These are phyloP conservation scores for Pythium folliculosum DNA, from an alignment of 352 stramenopile species.

Conservation along the genomic window DNA sequence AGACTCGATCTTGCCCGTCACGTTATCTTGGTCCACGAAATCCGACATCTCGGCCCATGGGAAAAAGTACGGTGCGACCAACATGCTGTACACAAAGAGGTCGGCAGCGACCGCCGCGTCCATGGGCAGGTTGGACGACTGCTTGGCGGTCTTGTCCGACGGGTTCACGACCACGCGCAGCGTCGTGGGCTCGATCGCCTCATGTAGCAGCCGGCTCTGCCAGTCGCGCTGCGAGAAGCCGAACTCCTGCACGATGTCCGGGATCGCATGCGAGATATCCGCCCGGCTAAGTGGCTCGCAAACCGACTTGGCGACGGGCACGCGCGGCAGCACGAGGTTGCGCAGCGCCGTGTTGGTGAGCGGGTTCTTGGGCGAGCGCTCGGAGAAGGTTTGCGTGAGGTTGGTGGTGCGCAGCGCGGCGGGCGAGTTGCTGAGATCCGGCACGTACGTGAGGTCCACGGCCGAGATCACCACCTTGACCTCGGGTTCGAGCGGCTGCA, in stretches of 20 bases:
- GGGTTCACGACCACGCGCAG: conserved; percentile 14
- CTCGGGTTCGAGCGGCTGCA: not conserved
- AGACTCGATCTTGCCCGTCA: not conserved
- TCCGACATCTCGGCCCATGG: not conserved
- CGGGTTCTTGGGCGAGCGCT: not conserved
- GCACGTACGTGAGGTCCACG: not conserved
- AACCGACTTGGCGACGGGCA: not conserved
- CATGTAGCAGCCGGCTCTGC: not conserved
- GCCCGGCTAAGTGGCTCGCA: too few relatives aligned
- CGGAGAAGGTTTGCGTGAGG: not conserved
- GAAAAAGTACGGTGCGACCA: not conserved
- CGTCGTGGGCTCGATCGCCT: not conserved
- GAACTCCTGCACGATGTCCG: not conserved
- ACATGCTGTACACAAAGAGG: conserved; percentile 10
- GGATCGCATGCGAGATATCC: too few relatives aligned
- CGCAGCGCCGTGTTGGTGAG: not conserved
- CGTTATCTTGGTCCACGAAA: not conserved
- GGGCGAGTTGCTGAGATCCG: not conserved
- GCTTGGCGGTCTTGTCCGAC: not conserved
- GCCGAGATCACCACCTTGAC: not conserved
- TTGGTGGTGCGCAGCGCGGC: not conserved
- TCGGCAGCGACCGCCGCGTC: conserved; percentile 15
- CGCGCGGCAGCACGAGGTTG: not conserved
- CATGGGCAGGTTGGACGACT: conserved; percentile 9
- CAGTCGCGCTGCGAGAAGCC: conserved; percentile 11